Percentiles rank a stretch among this genome's conserved stretches.
Evolutionary conservation across 1,139 yeast species (phyloP).

Genomic region (Candida tropicalis): DNA sequence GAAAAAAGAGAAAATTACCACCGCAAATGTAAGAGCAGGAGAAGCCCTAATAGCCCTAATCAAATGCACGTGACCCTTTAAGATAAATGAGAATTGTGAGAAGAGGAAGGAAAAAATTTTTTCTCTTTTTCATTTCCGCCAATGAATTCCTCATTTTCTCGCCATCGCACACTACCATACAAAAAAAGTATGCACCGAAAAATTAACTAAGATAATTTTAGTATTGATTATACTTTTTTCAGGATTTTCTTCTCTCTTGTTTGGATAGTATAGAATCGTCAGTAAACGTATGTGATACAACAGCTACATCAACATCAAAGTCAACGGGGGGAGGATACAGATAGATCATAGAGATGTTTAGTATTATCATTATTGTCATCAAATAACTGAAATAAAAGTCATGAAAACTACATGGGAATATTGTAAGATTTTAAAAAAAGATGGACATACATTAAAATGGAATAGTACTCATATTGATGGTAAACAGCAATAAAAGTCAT

Average conservation of each 20-base stretch:
- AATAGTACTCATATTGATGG: too few species aligned
- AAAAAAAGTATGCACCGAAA: constrained; percentile 7
- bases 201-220: constrained; percentile 1
- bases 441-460: too few species aligned
- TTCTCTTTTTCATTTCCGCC: too few species aligned
- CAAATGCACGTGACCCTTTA: constrained; percentile 3
- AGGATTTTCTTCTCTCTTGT: constrained; percentile 14
- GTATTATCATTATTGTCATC: too few species aligned
- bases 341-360: background rate
- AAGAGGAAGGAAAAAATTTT: background rate
- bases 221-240: constrained; percentile 2
- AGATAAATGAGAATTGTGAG: background rate
- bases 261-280: constrained; percentile 19
- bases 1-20: background rate
- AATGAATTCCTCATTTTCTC: too few species aligned
- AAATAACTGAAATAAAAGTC: too few species aligned
- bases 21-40: background rate
- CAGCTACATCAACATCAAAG: too few species aligned
- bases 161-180: constrained; percentile 7
- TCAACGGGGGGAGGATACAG: background rate
- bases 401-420: too few species aligned
- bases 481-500: too few species aligned
- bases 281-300: constrained; percentile 14
- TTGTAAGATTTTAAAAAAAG: too few species aligned
- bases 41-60: constrained; percentile 8